Conservation (phyloP, 2,329 filamentous ascomycete genomes). For the Neofusicoccum parvum region DNA sequence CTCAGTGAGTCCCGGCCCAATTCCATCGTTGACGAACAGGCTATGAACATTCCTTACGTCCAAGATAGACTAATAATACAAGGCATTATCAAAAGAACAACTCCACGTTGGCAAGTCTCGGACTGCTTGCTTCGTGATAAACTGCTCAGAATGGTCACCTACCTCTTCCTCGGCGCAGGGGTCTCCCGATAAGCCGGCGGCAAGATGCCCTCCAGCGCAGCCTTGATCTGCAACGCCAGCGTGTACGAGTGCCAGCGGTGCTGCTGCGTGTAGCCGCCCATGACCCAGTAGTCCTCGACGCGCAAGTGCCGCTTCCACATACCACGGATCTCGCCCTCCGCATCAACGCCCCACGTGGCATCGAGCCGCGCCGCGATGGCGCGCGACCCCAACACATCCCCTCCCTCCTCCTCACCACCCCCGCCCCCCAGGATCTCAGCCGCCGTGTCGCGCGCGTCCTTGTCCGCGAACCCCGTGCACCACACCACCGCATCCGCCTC, state of each 20-base stretch:
- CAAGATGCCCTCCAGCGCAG: neutral
- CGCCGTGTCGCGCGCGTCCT: conserved; percentile 34
- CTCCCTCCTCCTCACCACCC: neutral
- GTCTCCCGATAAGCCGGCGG: conserved; percentile 2
- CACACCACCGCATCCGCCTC: conserved; percentile 51
- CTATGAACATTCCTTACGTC: too few species aligned
- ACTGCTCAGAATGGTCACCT: too few species aligned
- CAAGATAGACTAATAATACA: too few species aligned
- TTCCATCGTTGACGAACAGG: too few species aligned
- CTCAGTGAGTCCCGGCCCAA: too few species aligned
- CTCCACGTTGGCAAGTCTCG: too few species aligned
- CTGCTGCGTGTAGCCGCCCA: conserved; percentile 15
- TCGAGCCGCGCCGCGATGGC: conserved; percentile 39
- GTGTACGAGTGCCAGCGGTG: conserved; percentile 11
- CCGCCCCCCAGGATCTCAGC: conserved; percentile 29
- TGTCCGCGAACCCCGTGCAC: conserved; percentile 49
- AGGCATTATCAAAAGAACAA: too few species aligned
- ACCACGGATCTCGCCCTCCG: conserved; percentile 29
- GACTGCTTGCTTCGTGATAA: too few species aligned
- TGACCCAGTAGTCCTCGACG: neutral
- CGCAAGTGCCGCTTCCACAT: conserved; percentile 15
- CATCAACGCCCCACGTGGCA: conserved; percentile 45
- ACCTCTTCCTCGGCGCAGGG: neutral
- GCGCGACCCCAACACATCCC: conserved; percentile 28
- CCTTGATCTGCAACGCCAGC: conserved; percentile 6